Percentiles rank a stretch among this genome's conserved stretches.
Evolutionary conservation across 257 asterid genomes (phyloP).

Genomic region (Eucommia ulmoides): DNA sequence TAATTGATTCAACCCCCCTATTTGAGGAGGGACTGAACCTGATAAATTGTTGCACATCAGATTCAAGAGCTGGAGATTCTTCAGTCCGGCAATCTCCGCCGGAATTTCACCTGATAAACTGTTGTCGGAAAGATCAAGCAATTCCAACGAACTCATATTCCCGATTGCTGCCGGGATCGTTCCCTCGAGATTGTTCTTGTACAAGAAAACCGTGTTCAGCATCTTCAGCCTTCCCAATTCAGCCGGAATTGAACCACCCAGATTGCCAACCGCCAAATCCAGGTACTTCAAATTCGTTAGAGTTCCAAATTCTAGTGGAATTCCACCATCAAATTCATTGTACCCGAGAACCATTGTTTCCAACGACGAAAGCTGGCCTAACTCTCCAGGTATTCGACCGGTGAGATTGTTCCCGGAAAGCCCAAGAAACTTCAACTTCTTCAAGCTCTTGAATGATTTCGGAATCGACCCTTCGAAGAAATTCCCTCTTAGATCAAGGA

Average conservation of each 20-base stretch:
- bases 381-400: conserved; percentile 39
- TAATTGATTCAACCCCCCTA: conserved; percentile 29
- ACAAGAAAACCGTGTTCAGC: conserved; percentile 40
- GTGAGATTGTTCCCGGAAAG: conserved; percentile 63
- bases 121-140: conserved; percentile 55
- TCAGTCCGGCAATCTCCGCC: conserved; percentile 25
- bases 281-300: conserved; percentile 52
- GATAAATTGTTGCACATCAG: conserved; percentile 48
- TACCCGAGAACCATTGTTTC: conserved; percentile 58
- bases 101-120: conserved; percentile 48
- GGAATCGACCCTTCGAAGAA: conserved; percentile 65
- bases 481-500: conserved; percentile 68
- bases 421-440: conserved; percentile 51
- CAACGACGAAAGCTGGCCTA: conserved; percentile 39
- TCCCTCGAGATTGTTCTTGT: conserved; percentile 44
- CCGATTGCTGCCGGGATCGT: conserved; percentile 40
- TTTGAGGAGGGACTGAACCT: conserved; percentile 38
- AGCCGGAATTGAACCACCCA: conserved; percentile 44
- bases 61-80: conserved; percentile 42
- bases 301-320: conserved; percentile 51
- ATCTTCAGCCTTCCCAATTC: conserved; percentile 36
- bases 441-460: conserved; percentile 29
- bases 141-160: conserved; percentile 28
- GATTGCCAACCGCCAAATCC: conserved; percentile 48
- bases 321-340: conserved; percentile 43